Evolutionary conservation across 2,329 filamentous ascomycete species (phyloP), one percentile per base, ranked within the genome.

Genomic region (Herpotrichia juniperi): DNA sequence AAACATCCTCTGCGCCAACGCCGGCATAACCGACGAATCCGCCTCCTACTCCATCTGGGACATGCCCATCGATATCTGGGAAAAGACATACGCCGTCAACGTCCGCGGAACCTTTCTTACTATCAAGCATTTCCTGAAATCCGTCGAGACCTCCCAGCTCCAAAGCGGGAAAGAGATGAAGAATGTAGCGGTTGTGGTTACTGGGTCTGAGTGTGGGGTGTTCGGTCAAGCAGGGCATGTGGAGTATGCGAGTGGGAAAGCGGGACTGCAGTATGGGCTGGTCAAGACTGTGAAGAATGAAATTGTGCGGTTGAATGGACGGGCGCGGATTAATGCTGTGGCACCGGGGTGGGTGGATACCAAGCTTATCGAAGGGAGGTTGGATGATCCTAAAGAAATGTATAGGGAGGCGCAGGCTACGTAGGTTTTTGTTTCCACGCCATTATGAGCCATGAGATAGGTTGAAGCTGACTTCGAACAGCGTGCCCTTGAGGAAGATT

Each of bases 201-300:
- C 79, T 0, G 81, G 81, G 3, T 79, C 75, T n/a, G 80, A 83
- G 59, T 78, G 74, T 39, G 79, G 80, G 3, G 77, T 79, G 39
- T 81, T 81, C 53, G 78, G 79, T 1, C 78, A 81, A 61, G 78
- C 76, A 14, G 78, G 78, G 0, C 78, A 81, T 62, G 71, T 75
- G 0, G 80, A 82, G 54, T 81, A 82, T 64, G 79, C 79, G 6
- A 75, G 73, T 37, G 79, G 81, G 1, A 67, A 71, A 48, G 63
- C 80, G 3, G 80, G 75, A 2, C 54, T 83, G 43, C 80, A 83
- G 55, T 82, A 83, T 66, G 80, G 79, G 0, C 71, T 84, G 7
- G 75, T 84, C 5, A 74, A 73, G 30, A 78, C 74, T 0, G 79
- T 83, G 10, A 83, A 83, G 68, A 81, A 83, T 48, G 81, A 84